These are phyloP conservation scores for Sphaerobolus stellatus DNA, from an alignment of 1,284 basidiomycete species.

Conservation along the genomic window DNA sequence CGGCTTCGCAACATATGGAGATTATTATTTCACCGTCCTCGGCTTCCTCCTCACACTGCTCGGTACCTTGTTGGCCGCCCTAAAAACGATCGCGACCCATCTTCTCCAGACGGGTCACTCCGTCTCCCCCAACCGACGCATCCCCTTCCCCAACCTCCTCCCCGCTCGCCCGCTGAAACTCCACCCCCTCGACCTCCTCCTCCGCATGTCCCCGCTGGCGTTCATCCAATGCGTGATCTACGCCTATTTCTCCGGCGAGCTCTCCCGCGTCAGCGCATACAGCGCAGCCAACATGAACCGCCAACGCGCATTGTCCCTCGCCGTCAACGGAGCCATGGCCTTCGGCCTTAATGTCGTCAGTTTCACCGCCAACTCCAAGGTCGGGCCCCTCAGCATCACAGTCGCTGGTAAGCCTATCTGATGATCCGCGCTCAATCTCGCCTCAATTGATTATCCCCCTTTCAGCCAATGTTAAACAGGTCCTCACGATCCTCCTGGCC, in stretches of 20 bases:
- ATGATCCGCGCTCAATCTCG: slow-evolving; percentile 1
- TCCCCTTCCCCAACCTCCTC: slow-evolving; percentile 20
- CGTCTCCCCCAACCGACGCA: slow-evolving; percentile 17
- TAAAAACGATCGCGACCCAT: slow-evolving; percentile 90
- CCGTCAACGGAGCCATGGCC: slow-evolving; percentile 81
- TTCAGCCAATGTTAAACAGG: slow-evolving; percentile 88
- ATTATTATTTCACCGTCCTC: slow-evolving; percentile 82
- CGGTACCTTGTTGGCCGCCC: slow-evolving; percentile 84
- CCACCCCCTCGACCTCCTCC: slow-evolving; percentile 84
- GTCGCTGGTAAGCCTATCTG: slow-evolving; percentile 67
- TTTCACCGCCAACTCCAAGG: slow-evolving; percentile 88
- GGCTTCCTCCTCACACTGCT: slow-evolving; percentile 84
- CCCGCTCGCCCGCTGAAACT: slow-evolving; percentile 44
- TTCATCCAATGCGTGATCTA: slow-evolving; percentile 82
- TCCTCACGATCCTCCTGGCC: slow-evolving; percentile 85
- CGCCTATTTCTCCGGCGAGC: slow-evolving; percentile 77
- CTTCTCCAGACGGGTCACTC: slow-evolving; percentile 59
- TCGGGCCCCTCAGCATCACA: slow-evolving; percentile 83
- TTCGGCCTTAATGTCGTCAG: slow-evolving; percentile 90
- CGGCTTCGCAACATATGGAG: slow-evolving; percentile 89
- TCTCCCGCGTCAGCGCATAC: slow-evolving; percentile 59
- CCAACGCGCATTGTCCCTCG: slow-evolving; percentile 53
- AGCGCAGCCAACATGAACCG: slow-evolving; percentile 51
- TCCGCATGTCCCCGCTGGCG: slow-evolving; percentile 83
- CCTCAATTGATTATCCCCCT: neutral